Evolutionary conservation across 2,329 filamentous ascomycete genomes (phyloP).

Genomic region (Trichocomaceae sp.): DNA sequence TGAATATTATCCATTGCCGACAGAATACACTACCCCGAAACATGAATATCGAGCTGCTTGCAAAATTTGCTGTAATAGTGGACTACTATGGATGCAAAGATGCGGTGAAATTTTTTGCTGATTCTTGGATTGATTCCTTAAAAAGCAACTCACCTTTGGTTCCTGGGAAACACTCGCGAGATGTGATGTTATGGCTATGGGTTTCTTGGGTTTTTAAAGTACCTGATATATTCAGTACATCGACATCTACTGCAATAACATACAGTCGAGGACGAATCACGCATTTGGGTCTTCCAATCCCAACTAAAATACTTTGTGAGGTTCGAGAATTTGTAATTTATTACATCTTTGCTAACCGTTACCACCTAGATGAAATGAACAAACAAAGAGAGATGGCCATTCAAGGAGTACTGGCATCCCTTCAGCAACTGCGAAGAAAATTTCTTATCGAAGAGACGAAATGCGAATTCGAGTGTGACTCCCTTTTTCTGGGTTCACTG

Average conservation of each 20-base stretch:
- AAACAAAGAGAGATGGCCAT: background rate
- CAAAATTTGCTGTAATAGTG: conserved; percentile 16
- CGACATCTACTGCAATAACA: background rate
- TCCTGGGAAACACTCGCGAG: background rate
- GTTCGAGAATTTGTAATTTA: background rate
- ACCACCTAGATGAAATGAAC: background rate
- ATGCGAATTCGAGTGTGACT: conserved; percentile 6
- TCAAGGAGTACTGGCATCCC: background rate
- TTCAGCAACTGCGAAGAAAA: background rate
- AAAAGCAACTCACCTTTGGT: background rate
- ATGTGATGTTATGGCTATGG: conserved; percentile 15
- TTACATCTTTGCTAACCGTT: background rate
- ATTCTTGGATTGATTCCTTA: conserved; percentile 16
- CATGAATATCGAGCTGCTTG: conserved; percentile 9
- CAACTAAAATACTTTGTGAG: background rate
- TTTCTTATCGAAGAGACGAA: background rate
- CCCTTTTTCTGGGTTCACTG: conserved; percentile 5
- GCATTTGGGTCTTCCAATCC: conserved; percentile 6
- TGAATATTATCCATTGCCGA: conserved; percentile 19
- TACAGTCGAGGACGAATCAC: background rate
- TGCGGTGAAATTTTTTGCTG: conserved; percentile 13
- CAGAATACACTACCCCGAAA: conserved; percentile 12
- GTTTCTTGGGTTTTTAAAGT: conserved; percentile 23
- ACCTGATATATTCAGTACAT: background rate
- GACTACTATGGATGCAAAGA: conserved; percentile 20